These are phyloP conservation scores for Poterioochromonas sp. DNA, from an alignment of 352 stramenopile species.

Conservation along the genomic window DNA sequence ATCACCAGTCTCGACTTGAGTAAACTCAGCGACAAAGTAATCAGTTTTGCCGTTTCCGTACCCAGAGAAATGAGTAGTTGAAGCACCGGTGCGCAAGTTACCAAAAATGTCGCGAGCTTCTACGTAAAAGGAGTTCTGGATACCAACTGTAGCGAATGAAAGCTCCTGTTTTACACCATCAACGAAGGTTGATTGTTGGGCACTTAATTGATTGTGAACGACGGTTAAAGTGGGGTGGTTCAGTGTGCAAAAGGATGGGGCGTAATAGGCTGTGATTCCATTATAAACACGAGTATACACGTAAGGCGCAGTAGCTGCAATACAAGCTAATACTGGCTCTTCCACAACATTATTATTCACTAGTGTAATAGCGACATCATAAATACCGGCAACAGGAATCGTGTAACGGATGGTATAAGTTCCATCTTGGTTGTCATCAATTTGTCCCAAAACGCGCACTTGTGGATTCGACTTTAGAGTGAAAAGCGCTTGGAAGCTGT, in stretches of 20 bases:
- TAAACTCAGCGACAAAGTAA: conserved; percentile 75
- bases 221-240: conserved; percentile 61
- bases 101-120: conserved; percentile 79
- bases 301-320: conserved; percentile 48
- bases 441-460: conserved; percentile 59
- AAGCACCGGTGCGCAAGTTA: conserved; percentile 66
- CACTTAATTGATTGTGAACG: conserved; percentile 54
- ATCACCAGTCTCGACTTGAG: conserved; percentile 43
- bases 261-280: conserved; percentile 50
- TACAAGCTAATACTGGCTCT: conserved; percentile 78
- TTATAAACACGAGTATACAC: conserved; percentile 53
- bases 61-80: conserved; percentile 49
- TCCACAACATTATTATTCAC: conserved; percentile 26
- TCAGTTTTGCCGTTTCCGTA: conserved; percentile 67
- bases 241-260: conserved; percentile 49
- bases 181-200: conserved; percentile 58
- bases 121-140: conserved; percentile 69
- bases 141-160: conserved; percentile 62
- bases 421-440: conserved; percentile 57
- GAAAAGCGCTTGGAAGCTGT: conserved; percentile 74
- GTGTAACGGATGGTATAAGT: conserved; percentile 85
- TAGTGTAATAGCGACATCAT: conserved; percentile 57
- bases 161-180: conserved; percentile 56
- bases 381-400: conserved; percentile 70
- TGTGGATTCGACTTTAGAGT: conserved; percentile 51